Base-by-base conservation (phyloP, 768 basidiomycete genomes). In the Mycena galericulata region DNA sequence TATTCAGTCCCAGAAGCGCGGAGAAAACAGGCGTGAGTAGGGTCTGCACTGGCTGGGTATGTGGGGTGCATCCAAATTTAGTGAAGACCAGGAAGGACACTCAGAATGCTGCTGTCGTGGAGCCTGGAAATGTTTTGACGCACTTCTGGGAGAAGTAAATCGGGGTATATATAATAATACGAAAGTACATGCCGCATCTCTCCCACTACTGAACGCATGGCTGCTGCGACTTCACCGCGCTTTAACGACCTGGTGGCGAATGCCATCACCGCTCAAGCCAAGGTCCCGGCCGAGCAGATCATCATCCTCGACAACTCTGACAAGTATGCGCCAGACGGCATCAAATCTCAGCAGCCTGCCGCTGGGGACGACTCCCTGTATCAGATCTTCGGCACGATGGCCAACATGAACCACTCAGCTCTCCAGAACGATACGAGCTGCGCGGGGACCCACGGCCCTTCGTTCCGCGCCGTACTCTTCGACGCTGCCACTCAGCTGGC, bases 261-360 rank as follows among this genome's bases (percentile, higher is more conserved):
- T 24, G 34, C 53, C 34, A 54, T 54, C 20, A 38, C 36, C 53
- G 34, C 53, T n/a, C 53, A 54, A 6, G 24, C 20, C 34, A 17
- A 38, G 32, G 53, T 54, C 53, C 7, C 53, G 24, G 32, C 53
- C 34, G 53, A 36, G 53, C 53, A 54, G 36, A 34, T 54, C 22
- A 54, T 54, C n/a, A 38, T 54, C 22, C 53, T 54, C 34, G 53
- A 54, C 53, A 53, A 53, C 50, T 53, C 50, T n/a, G 50, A 53
- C 50, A 53, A 32, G 27, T 53, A 53, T 32, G 12, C 53, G 53
- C n/a, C n/a, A n/a, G n/a, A n/a, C n/a, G n/a, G 53, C 18, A 34
- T 54, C 32, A 54, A 54, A 6, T n/a, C 53, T 9, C 53, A 34
- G n/a, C 53, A 38, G 32, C 34, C n/a, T n/a, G 24, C 53, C 7